phyloP scores from a whole-genome alignment of 2,329 filamentous ascomycete genomes.

The Aspergillus luchuensis region DNA sequence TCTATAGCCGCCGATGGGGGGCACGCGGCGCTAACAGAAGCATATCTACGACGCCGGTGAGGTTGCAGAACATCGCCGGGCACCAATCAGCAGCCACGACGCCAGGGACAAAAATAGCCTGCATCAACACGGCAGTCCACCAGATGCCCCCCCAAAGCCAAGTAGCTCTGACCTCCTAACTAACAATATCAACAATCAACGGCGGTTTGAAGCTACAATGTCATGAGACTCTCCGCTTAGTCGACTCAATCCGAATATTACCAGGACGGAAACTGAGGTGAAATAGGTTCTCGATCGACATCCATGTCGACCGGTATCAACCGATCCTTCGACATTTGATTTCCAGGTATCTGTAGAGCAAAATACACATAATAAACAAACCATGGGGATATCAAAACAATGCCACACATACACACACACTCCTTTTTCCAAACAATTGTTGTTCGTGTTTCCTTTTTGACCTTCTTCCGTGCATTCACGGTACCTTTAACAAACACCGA shows the following conservation, averaged over 20 bases:
- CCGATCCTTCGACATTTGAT: not conserved
- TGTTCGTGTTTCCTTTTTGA: constrained; percentile 11
- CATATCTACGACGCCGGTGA: constrained; percentile 1
- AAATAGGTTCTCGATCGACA: not conserved
- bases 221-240: too few relatives aligned
- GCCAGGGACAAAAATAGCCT: constrained; percentile 10
- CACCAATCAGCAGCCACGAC: constrained; percentile 12
- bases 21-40: constrained; percentile 12
- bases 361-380: constrained; percentile 15
- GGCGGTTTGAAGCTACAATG: too few relatives aligned
- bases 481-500: not conserved
- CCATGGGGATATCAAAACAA: constrained; percentile 16
- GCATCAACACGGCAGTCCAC: not conserved
- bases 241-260: too few relatives aligned
- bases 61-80: constrained; percentile 1
- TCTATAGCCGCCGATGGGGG: constrained; percentile 22
- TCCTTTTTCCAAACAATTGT: constrained; percentile 9
- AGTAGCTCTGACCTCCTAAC: too few relatives aligned
- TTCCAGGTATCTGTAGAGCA: not conserved
- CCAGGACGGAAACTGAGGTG: not conserved
- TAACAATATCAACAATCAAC: too few relatives aligned
- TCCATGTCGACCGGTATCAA: not conserved
- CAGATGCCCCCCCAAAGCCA: too few relatives aligned
- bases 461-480: not conserved
- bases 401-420: constrained; percentile 12